Percentiles rank a stretch among this genome's conserved stretches.
phyloP scores from a whole-genome alignment of 306 rosid species.

The cucumber (Cucumis sativus) region Cucumber_9930_V3 NC_026657.2:26965501-26966000 shows the following conservation, averaged over 20 bases:
- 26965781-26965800: constrained; percentile 83
- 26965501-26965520: constrained; percentile 71
- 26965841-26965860: no score
- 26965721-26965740: constrained; percentile 80
- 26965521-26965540: constrained; percentile 51
- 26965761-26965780: constrained; percentile 72
- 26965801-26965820: constrained; percentile 99
- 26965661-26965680: no score
- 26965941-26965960: no score
- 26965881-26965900: no score
- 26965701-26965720: constrained; percentile 70
- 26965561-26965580: constrained; percentile 94
- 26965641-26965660: background rate
- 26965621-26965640: constrained; percentile 67
- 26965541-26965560: constrained; percentile 69
- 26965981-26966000: no score
- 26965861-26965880: no score
- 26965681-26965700: background rate
- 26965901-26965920: no score
- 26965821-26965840: constrained; percentile 18
- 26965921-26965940: no score
- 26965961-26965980: no score
- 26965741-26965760: constrained; percentile 68
- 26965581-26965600: constrained; percentile 78
- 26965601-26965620: constrained; percentile 66